Base-by-base conservation (phyloP, 208 protist species). In the Leishmania lainsoni region DNA sequence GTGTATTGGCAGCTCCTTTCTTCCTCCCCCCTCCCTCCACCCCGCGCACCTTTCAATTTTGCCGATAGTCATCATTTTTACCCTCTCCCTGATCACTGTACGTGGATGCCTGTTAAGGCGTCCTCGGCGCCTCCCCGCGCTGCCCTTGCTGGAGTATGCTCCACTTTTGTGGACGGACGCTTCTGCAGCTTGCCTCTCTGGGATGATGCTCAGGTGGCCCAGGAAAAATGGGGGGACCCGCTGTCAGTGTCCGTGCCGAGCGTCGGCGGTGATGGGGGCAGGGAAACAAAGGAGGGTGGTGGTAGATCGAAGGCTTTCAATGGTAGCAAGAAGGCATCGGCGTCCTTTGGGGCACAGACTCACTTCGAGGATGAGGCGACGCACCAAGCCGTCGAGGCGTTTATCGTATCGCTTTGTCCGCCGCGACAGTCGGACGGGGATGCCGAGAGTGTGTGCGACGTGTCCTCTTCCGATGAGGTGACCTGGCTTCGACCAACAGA, bases 171-270 rank as follows among this genome's bases (percentile, higher is more conserved):
- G 20, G 72, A 74, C 29, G 81, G 66, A 52, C 48, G 65, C 9
- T 78, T 5, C 29, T 83, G 78, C 77, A 81, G 42, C 35, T 79
- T 96, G 16, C 91, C 94, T 2, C 10, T 94, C 1, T 97, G 94
- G 93, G 92, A 97, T 79, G 92, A 96, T 17, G 81, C 80, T 16
- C 87, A 93, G 39, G 88, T 97, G 26, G 83, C 86, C 51, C 89
- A 90, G 54, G 92, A 97, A 73, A 93, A 95, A 79, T 97, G 94
- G 93, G 94, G 94, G 0, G 82, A 87, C 29, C 39, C 66, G 39
- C 81, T 97, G 8, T 56, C 61, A 2, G 83, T 85, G 22, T 52
- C 72, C 20, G n/a, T 56, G 26, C 17, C 78, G 2, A 48, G 71
- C 58, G 58, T 32, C 9, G 79, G 39, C 14, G 48, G 61, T 5